Conservation (phyloP, 2,329 filamentous ascomycete genomes). For the Ploettnerulaceae sp. region DNA sequence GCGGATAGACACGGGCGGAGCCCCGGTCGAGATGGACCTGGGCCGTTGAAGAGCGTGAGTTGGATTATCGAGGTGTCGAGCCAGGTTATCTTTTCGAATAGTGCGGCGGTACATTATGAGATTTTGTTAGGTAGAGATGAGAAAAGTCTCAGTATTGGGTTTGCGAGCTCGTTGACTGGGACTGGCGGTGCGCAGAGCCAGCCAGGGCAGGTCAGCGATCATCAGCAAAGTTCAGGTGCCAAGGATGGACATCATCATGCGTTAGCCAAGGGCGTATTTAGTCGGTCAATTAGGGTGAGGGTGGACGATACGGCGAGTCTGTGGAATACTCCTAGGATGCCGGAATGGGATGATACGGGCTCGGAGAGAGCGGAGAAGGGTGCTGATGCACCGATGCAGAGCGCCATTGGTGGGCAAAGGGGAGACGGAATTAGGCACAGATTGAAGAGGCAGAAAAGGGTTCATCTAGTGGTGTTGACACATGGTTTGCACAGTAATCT, state of each 20-base stretch:
- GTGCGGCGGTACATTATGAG: slow-evolving; percentile 84
- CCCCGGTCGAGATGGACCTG: slow-evolving; percentile 34
- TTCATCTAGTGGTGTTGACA: slow-evolving; percentile 88
- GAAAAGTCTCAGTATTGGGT: slow-evolving; percentile 67
- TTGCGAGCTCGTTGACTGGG: slow-evolving; percentile 26
- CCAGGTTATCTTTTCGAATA: slow-evolving; percentile 89
- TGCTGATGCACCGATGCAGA: slow-evolving; percentile 23
- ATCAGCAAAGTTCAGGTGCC: slow-evolving; percentile 56
- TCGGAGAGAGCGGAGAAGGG: slow-evolving; percentile 24
- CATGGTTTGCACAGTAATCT: slow-evolving; percentile 95
- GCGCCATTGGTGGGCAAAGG: slow-evolving; percentile 17
- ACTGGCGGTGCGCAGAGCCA: slow-evolving; percentile 38
- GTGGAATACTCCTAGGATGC: slow-evolving; percentile 88
- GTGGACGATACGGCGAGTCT: slow-evolving; percentile 85
- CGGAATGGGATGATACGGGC: slow-evolving; percentile 48
- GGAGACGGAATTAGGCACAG: slow-evolving; percentile 23
- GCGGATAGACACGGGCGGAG: slow-evolving; percentile 36
- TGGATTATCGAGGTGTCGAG: slow-evolving; percentile 92
- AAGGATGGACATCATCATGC: slow-evolving; percentile 48
- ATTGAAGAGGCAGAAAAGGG: slow-evolving; percentile 61
- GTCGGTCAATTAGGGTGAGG: slow-evolving; percentile 68
- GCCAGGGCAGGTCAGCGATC: slow-evolving; percentile 71
- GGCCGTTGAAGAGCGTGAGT: slow-evolving; percentile 55
- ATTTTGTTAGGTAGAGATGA: slow-evolving; percentile 80
- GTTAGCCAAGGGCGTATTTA: slow-evolving; percentile 75